Evolutionary conservation across 2,329 filamentous ascomycete species (phyloP), one percentile per base, ranked within the genome.

Genomic region (Ilyonectria sp.): DNA sequence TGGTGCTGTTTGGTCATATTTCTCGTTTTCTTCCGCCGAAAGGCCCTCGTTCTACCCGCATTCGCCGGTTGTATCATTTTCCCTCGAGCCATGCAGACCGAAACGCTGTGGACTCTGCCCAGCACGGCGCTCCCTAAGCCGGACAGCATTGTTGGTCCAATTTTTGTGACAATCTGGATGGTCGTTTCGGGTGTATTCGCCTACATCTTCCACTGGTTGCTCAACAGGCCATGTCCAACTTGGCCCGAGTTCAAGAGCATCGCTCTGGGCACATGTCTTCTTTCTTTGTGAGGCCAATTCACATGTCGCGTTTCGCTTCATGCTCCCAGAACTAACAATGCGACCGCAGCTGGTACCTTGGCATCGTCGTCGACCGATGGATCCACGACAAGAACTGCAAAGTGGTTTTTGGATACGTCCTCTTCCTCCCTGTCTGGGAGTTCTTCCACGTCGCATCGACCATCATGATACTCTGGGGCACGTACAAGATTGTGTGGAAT

Each of bases 111-210:
- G 64, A 49, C 2, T 11, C 33, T 69, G 11, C 35, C 46, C 21
- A 31, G 44, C 3, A 31, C 59, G 4, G 55, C 60, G 9, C 67
- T 69, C 15, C 64, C 60, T 1, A 8, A 40, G 37, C 26, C 21
- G 1, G 47, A 31, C n/a, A 49, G 47, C 13, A 49, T 65, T 11
- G 57, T 50, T 19, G 65, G 57, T 6, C 46, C 67, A 8, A 31
- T 33, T 0, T 68, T 69, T 29, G 61, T 68, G 1, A 68, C 65
- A 3, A 65, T 69, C 37, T 69, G 68, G 68, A 37, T 65, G 33
- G 40, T 68, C 19, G 21, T 10, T 7, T 35, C 43, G 9, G 29
- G 15, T 0, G 21, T 46, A 8, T 44, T 69, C 9, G 35, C 55
- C 15, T 54, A 26, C 17, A 11, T 46, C 6, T 68, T 69, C n/a